Evolutionary conservation across 495 filamentous ascomycete genomes (phyloP), one percentile per base, ranked within the genome.

Genomic region (Neurospora terricola): DNA sequence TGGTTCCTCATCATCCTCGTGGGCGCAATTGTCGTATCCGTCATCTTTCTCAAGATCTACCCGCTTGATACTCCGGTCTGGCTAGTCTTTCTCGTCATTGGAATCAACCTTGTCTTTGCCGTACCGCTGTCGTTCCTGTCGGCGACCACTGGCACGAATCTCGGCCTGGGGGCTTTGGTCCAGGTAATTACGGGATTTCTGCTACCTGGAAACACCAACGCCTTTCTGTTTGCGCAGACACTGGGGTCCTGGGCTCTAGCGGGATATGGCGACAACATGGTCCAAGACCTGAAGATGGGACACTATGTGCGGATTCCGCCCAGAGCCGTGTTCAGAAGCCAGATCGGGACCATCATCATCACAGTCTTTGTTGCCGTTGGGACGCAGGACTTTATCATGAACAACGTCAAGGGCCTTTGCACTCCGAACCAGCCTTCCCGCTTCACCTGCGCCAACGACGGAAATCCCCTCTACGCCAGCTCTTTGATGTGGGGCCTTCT

Each of bases 1-100:
- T 91, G 89, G 89, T 90, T 89, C 73, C 81, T 75, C 0, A 72
- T 76, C 2, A 78, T 89, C 16, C 77, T 85, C 6, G 36, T 88
- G 2, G 70, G 78, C 36, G 87, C 88, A 79, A 77, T 87, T 14
- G 85, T 77, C 1, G 80, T 91, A 4, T 82, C 83, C 0, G 79
- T 90, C 14, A 86, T 86, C 11, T 84, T 87, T 9, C 77, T 83
- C 4, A 78, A 82, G 14, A 87, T 84, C 38, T 91, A 86, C 71
- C 83, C 78, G 9, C 72, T 80, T 48, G 76, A 79, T 54, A 81
- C 78, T 14, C 80, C 80, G 42, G 76, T 80, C 6, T 81, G 78
- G 78, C 76, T 79, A 4, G 76, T 81, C 1, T 79, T 81, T 30
- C 73, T 82, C 14, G 76, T 82, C 54, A 81, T 83, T 54, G 81